Conservation (phyloP, 2,329 filamentous ascomycete genomes). For the Sclerotinia spermophila region DNA sequence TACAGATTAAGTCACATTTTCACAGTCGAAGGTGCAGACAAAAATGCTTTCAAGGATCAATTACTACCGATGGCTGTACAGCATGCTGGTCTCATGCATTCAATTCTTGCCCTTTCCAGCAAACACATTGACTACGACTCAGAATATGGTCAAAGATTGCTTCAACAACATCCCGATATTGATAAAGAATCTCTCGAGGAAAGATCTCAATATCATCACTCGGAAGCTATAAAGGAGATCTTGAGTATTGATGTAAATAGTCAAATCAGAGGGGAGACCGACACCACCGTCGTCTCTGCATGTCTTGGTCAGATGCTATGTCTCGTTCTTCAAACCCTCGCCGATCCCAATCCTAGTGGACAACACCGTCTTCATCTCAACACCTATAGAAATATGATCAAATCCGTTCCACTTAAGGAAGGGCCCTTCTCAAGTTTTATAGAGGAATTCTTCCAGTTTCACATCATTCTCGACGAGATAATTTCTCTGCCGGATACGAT, state of each 20-base stretch:
- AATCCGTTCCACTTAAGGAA: conserved; percentile 57
- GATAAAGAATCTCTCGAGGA: conserved; percentile 46
- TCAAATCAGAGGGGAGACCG: conserved; percentile 41
- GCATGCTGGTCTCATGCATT: conserved; percentile 84
- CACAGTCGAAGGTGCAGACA: conserved; percentile 71
- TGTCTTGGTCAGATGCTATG: conserved; percentile 63
- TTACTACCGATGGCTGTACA: conserved; percentile 76
- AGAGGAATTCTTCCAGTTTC: conserved; percentile 79
- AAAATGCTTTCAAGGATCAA: conserved; percentile 83
- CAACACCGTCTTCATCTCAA: conserved; percentile 78
- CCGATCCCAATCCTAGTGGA: conserved; percentile 55
- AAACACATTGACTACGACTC: conserved; percentile 66
- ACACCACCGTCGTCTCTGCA: conserved; percentile 48
- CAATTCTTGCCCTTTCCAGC: conserved; percentile 77
- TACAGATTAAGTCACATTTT: conserved; percentile 74
- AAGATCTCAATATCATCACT: conserved; percentile 54
- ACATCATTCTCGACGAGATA: conserved; percentile 63
- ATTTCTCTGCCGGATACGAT: conserved; percentile 43
- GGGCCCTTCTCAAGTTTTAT: conserved; percentile 69
- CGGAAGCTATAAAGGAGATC: conserved; percentile 53
- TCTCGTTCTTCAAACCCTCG: conserved; percentile 54
- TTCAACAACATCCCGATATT: conserved; percentile 49
- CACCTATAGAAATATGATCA: conserved; percentile 70
- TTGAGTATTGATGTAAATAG: conserved; percentile 40
- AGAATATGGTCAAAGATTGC: conserved; percentile 52